Evolutionary conservation across 1,284 basidiomycete genomes (phyloP).

Genomic region (Cryptococcus hybrid): DNA sequence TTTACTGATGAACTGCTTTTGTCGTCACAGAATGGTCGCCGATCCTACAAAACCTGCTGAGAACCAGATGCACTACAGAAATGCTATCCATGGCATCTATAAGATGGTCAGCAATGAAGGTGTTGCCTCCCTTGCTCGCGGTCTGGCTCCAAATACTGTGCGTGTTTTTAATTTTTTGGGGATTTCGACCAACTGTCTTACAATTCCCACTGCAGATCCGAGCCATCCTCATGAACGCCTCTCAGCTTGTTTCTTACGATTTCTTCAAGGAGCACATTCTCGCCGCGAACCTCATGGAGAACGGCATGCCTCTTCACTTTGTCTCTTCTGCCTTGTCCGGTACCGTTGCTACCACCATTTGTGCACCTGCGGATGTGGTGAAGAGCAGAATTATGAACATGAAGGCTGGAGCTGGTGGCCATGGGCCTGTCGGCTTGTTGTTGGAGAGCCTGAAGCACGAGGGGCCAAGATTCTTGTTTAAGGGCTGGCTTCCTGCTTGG

Average conservation of each 20-base stretch:
- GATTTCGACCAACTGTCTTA: neutral
- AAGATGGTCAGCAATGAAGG: slow-evolving; percentile 54
- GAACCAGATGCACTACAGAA: slow-evolving; percentile 42
- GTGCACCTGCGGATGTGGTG: slow-evolving; percentile 54
- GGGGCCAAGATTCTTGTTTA: slow-evolving; percentile 54
- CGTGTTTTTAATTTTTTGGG: slow-evolving; percentile 11
- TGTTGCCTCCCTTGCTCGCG: slow-evolving; percentile 49
- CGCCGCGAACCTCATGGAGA: slow-evolving; percentile 42
- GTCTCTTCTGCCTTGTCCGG: slow-evolving; percentile 54
- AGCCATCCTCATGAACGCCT: slow-evolving; percentile 56
- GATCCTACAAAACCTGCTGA: slow-evolving; percentile 42
- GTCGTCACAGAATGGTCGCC: slow-evolving; percentile 39
- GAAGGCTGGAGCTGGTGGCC: slow-evolving; percentile 23
- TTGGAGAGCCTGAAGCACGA: slow-evolving; percentile 27
- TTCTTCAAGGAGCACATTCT: slow-evolving; percentile 55
- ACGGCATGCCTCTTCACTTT: slow-evolving; percentile 54
- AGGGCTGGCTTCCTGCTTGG: slow-evolving; percentile 58
- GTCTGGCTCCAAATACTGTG: slow-evolving; percentile 54
- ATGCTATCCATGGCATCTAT: slow-evolving; percentile 52
- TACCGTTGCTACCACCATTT: slow-evolving; percentile 56
- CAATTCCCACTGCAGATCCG: slow-evolving; percentile 37
- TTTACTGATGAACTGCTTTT: neutral
- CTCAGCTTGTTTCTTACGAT: slow-evolving; percentile 55
- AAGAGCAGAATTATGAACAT: slow-evolving; percentile 54
- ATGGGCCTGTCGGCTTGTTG: slow-evolving; percentile 26